Base-by-base conservation (phyloP, 2,329 filamentous ascomycete genomes). In the Nothophaeocryptopus gaeumannii region DNA sequence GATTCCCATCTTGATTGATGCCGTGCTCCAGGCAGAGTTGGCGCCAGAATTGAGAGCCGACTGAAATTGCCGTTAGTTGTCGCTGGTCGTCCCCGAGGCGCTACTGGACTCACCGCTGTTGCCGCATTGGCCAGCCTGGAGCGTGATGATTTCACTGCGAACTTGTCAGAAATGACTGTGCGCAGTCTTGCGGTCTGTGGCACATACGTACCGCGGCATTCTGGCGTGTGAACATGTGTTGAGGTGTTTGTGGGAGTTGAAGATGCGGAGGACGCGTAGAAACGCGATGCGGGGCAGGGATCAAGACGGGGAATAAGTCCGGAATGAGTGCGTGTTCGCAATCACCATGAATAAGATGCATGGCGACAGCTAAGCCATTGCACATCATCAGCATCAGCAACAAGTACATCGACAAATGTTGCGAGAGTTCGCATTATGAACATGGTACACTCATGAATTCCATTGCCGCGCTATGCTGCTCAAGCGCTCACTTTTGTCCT, bases 11-110 rank as follows among this genome's bases (percentile, higher is more conserved):
- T 69, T 93, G 89, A 66, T 87, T 96, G 75, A 99, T 99, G 55
- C 95, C 93, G 69, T 99, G 93, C 74, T 99, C 93, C 70, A 92
- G 87, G 72, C 93, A 99, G 53, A 97, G 82, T 74, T 97, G 93
- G 72, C 97, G 92, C 93, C 93, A 99, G 75, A 99, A 99, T 69
- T 97, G 89, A 66, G 89, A 92, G 53, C 93, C 93, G 70, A 97
- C 90, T 96, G 65, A 34, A 53, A 20, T 46, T 12, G 11, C 43
- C 43, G 13, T 30, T 32, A 62, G 37, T 54, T 35, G 41, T 15
- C 34, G 38, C 16, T 46, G 36, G 46, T 43, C 36, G 34, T 45
- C 13, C 39, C 39, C 39, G 37, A 46, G 30, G 41, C 37, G 53
- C 56, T 48, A 47, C 49, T 50, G 50, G 47, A 87, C 88, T 78